A percentile compares a stretch with the other conserved stretches of the same genome.
Evolutionary conservation across 306 rosid genomes (phyloP).

Genomic region (Herpetospermum pedunculosum): DNA sequence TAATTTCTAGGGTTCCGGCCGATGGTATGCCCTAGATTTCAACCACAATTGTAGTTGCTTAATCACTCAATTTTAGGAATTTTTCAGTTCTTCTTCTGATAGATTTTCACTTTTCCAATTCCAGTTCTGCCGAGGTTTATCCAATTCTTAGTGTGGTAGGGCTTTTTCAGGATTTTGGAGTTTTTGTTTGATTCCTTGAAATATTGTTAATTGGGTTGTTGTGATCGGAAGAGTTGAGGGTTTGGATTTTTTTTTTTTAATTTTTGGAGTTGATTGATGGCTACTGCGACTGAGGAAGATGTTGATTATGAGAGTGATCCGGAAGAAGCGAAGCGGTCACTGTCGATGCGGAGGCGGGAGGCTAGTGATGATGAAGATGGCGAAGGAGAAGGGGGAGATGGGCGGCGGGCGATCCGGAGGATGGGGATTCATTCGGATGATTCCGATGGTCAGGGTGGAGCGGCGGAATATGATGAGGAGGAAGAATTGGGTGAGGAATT

Average conservation of each 20-base stretch:
- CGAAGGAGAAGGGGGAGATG: conserved; percentile 33
- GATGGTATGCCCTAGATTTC: too few relatives aligned
- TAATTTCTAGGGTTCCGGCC: too few relatives aligned
- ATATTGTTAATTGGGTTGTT: too few relatives aligned
- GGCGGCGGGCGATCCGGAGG: conserved; percentile 33
- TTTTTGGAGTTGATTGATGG: conserved; percentile 33
- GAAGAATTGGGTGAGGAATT: conserved; percentile 44
- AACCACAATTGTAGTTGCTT: too few relatives aligned
- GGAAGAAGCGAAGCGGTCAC: conserved; percentile 52
- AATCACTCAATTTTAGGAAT: too few relatives aligned
- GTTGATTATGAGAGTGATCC: conserved; percentile 88
- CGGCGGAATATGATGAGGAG: conserved; percentile 65
- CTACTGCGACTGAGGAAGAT: conserved; percentile 49
- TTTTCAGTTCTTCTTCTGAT: too few relatives aligned
- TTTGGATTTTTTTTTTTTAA: conserved; percentile 13
- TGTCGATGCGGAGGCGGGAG: conserved; percentile 74
- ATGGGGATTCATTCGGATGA: conserved; percentile 46
- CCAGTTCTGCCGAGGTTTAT: too few relatives aligned
- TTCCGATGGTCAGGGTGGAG: conserved; percentile 76
- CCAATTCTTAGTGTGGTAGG: too few relatives aligned
- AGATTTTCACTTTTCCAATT: too few relatives aligned
- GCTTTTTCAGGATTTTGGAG: too few relatives aligned
- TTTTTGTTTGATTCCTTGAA: too few relatives aligned
- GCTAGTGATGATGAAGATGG: conserved; percentile 87
- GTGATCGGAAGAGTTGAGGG: conserved; percentile 5